Percentiles rank a stretch among this genome's conserved stretches.
phyloP scores from a whole-genome alignment of 2,329 filamentous ascomycete genomes.

The Coniochaeta prunicola region DNA sequence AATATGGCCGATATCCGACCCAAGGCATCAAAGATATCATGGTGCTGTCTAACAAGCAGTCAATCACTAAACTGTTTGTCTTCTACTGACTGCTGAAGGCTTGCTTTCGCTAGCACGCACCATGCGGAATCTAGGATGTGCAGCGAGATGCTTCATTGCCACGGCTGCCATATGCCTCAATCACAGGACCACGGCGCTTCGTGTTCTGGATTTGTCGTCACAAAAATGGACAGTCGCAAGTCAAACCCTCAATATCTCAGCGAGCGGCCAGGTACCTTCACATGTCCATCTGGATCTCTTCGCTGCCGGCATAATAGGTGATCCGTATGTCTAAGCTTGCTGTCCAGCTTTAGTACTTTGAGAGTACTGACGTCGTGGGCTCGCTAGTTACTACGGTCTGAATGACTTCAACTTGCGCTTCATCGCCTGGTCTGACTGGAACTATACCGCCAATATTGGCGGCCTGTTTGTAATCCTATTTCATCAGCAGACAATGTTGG shows the following conservation, averaged over 20 bases:
- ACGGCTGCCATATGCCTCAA: neutral
- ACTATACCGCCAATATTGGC: conserved; percentile 43
- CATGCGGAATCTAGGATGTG: neutral
- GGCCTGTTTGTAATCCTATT: conserved; percentile 24
- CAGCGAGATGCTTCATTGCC: neutral
- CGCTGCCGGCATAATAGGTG: conserved; percentile 42
- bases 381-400: conserved; percentile 37
- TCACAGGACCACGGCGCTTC: neutral
- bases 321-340: conserved; percentile 21
- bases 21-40: no score
- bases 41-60: no score
- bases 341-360: neutral
- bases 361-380: neutral
- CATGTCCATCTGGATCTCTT: conserved; percentile 53
- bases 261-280: conserved; percentile 48
- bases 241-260: conserved; percentile 37
- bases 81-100: no score
- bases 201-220: conserved; percentile 31
- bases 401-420: conserved; percentile 55
- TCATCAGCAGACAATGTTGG: neutral
- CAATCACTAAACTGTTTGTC: no score
- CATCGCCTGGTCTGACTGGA: conserved; percentile 54
- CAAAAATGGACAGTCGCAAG: conserved; percentile 37
- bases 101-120: no score
- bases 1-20: neutral